These are phyloP conservation scores for Ramalina intermedia DNA, from an alignment of 495 filamentous ascomycete genomes.

Conservation along the genomic window DNA sequence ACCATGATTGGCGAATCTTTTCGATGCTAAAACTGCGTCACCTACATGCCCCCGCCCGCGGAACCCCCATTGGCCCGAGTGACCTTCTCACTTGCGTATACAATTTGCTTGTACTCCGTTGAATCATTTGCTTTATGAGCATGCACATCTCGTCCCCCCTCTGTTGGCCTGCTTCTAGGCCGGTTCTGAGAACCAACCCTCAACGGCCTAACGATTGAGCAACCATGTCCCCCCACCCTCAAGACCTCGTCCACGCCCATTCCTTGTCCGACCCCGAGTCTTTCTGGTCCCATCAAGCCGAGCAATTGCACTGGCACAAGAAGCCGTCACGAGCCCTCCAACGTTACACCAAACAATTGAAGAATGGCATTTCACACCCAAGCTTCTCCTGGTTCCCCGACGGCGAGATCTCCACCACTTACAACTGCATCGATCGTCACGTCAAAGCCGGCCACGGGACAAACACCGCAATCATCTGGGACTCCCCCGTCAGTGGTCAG, in stretches of 20 bases:
- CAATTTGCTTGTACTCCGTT: too few relatives aligned
- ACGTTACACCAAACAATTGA: conserved; percentile 31
- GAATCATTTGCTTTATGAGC: too few relatives aligned
- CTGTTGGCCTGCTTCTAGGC: too few relatives aligned
- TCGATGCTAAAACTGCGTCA: too few relatives aligned
- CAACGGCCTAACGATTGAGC: conserved; percentile 1
- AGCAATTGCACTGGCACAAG: conserved; percentile 66
- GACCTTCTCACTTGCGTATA: too few relatives aligned
- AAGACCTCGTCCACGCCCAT: conserved; percentile 24
- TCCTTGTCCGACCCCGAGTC: conserved; percentile 40
- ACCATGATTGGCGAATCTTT: too few relatives aligned
- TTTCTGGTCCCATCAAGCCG: conserved; percentile 69
- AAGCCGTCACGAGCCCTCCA: conserved; percentile 37
- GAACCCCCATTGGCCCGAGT: too few relatives aligned
- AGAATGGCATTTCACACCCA: conserved; percentile 32
- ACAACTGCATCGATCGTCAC: conserved; percentile 83
- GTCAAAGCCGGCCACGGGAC: conserved; percentile 61
- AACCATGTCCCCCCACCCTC: conserved; percentile 28
- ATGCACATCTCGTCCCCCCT: too few relatives aligned
- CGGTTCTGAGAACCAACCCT: neutral
- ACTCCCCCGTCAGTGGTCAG: conserved; percentile 67
- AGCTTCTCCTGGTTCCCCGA: conserved; percentile 83
- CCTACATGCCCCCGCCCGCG: too few relatives aligned
- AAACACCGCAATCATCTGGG: conserved; percentile 66
- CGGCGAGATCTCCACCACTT: conserved; percentile 78